phyloP scores from a whole-genome alignment of 441 rosid genomes.

The Corymbia citriodora region DNA sequence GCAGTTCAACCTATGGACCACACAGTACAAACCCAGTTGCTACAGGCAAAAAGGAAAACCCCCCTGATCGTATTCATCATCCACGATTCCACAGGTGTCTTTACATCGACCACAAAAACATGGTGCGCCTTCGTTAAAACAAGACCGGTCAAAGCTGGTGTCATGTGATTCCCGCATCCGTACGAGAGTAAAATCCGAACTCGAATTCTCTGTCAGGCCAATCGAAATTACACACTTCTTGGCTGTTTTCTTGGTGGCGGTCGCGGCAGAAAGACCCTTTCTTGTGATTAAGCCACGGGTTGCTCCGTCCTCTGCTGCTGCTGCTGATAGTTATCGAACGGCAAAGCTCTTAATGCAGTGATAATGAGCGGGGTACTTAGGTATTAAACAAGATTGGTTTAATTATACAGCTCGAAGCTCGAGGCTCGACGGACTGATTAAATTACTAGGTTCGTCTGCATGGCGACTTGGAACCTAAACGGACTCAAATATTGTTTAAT shows the following conservation, averaged over 20 bases:
- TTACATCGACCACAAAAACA: not conserved
- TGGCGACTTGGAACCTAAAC: not conserved
- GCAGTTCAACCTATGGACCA: not conserved
- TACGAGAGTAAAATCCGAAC: not conserved
- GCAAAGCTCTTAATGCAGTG: not conserved
- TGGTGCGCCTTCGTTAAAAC: not conserved
- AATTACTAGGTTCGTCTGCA: not conserved
- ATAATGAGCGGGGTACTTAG: not conserved
- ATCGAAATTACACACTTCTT: not conserved
- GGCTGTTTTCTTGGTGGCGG: not conserved
- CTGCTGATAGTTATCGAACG: not conserved
- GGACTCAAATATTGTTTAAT: not conserved
- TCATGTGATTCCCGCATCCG: not conserved
- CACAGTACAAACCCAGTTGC: not conserved
- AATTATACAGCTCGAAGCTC: not conserved
- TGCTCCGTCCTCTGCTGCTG: not conserved
- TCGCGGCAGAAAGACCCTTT: not conserved
- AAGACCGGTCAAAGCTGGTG: not conserved
- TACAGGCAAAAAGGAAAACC: not conserved
- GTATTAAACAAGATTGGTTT: not conserved
- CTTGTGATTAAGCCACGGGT: not conserved
- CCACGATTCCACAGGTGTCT: not conserved
- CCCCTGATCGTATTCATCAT: not conserved
- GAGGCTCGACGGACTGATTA: not conserved
- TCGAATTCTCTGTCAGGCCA: not conserved